Evolutionary conservation across 352 stramenopile species (phyloP).

Genomic region (Pythium brassicae): DNA sequence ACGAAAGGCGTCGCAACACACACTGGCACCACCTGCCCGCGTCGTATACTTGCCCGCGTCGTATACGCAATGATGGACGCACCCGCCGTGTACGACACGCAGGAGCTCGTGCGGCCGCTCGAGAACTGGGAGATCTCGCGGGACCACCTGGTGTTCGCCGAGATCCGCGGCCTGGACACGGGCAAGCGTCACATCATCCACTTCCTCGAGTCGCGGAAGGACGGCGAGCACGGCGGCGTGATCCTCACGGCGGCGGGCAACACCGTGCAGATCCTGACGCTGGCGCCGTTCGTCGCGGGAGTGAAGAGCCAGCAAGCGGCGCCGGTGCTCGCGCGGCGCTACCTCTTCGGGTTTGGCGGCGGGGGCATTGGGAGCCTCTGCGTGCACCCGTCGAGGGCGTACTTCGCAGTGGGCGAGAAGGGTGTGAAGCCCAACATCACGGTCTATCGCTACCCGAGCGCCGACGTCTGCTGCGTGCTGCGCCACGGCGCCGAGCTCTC

Average conservation of each 20-base stretch:
- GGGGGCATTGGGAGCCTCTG: constrained; percentile 61
- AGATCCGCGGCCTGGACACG: constrained; percentile 60
- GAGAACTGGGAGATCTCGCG: constrained; percentile 71
- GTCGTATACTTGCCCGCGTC: too few relatives aligned
- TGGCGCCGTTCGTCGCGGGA: constrained; percentile 18
- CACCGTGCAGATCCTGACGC: constrained; percentile 63
- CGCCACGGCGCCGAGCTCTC: constrained; percentile 76
- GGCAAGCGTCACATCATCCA: constrained; percentile 67
- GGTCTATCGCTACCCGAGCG: constrained; percentile 83
- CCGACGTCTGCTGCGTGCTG: constrained; percentile 70
- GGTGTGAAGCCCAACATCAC: constrained; percentile 83
- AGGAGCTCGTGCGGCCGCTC: constrained; percentile 38
- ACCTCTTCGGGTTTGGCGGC: constrained; percentile 70
- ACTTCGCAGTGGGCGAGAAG: constrained; percentile 89
- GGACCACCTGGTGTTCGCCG: constrained; percentile 64
- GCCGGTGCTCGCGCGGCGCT: constrained; percentile 26
- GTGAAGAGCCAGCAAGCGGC: constrained; percentile 5
- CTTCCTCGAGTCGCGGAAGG: constrained; percentile 37
- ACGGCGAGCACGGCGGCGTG: constrained; percentile 41
- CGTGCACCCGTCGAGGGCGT: constrained; percentile 62
- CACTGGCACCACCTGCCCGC: too few relatives aligned
- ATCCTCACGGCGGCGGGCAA: constrained; percentile 69
- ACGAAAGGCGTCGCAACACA: too few relatives aligned
- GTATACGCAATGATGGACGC: constrained; percentile 14
- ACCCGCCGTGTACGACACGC: constrained; percentile 19